These are phyloP conservation scores for Diaporthe sp. DNA, from an alignment of 2,329 filamentous ascomycete species.

Conservation along the genomic window DNA sequence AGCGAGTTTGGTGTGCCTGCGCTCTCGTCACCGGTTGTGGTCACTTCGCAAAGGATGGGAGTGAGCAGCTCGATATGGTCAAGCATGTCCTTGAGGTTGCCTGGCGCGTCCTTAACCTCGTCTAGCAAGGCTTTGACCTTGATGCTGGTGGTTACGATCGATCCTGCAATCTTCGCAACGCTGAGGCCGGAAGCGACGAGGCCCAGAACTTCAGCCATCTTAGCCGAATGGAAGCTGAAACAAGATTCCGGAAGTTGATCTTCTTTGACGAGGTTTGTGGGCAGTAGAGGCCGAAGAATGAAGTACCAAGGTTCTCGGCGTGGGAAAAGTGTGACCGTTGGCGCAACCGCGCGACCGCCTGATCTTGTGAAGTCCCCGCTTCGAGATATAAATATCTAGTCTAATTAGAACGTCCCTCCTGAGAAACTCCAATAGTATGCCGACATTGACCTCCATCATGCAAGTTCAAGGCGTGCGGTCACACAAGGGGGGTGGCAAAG, in stretches of 20 bases:
- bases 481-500: not conserved
- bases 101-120: not conserved
- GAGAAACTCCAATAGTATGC: not conserved
- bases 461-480: not conserved
- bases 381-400: not conserved
- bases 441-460: not conserved
- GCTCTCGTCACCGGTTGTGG: fast-evolving
- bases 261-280: not conserved
- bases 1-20: too few relatives aligned
- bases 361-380: not conserved
- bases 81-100: not conserved
- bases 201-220: not conserved
- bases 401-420: not conserved
- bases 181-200: slow-evolving; percentile 2
- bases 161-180: not conserved
- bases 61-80: not conserved
- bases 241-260: fast-evolving
- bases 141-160: not conserved
- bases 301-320: not conserved
- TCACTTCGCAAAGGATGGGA: not conserved
- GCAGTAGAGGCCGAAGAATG: not conserved
- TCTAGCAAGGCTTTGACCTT: not conserved
- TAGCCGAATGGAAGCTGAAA: not conserved
- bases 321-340: too few relatives aligned
- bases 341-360: not conserved